phyloP scores from a whole-genome alignment of 1,284 basidiomycete species.

The Trametes pubescens region DNA sequence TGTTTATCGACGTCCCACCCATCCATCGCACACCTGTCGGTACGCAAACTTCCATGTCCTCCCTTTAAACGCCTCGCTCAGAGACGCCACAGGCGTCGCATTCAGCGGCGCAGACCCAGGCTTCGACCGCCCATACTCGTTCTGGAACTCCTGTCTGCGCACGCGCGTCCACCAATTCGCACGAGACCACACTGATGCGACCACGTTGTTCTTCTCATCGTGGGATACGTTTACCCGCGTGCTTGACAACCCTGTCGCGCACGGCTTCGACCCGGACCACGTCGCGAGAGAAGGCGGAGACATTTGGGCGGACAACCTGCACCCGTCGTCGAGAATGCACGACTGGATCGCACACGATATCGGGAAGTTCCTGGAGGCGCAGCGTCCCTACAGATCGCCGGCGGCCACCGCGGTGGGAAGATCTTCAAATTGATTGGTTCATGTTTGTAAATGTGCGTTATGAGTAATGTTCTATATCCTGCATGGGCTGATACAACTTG shows the following conservation, averaged over 20 bases:
- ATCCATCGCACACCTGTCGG: constrained; percentile 58
- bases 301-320: constrained; percentile 59
- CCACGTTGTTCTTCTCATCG: constrained; percentile 59
- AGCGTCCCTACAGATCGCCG: constrained; percentile 16
- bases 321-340: constrained; percentile 42
- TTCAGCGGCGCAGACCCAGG: constrained; percentile 15
- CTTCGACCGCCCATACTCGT: constrained; percentile 32
- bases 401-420: neutral
- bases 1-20: constrained; percentile 70
- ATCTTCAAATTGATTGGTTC: neutral
- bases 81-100: constrained; percentile 12
- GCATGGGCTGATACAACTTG: neutral
- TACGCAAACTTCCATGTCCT: constrained; percentile 31
- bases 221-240: constrained; percentile 55
- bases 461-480: neutral
- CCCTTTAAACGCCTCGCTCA: neutral
- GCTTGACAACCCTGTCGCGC: constrained; percentile 52
- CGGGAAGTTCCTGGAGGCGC: constrained; percentile 33
- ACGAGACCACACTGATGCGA: constrained; percentile 50
- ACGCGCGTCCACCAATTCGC: constrained; percentile 47
- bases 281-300: constrained; percentile 42
- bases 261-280: constrained; percentile 51
- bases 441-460: neutral
- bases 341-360: constrained; percentile 40
- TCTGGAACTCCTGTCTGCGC: constrained; percentile 56